These are phyloP conservation scores for Rosa hybrid DNA, from an alignment of 331 rosid genomes.

Conservation along the genomic window DNA sequence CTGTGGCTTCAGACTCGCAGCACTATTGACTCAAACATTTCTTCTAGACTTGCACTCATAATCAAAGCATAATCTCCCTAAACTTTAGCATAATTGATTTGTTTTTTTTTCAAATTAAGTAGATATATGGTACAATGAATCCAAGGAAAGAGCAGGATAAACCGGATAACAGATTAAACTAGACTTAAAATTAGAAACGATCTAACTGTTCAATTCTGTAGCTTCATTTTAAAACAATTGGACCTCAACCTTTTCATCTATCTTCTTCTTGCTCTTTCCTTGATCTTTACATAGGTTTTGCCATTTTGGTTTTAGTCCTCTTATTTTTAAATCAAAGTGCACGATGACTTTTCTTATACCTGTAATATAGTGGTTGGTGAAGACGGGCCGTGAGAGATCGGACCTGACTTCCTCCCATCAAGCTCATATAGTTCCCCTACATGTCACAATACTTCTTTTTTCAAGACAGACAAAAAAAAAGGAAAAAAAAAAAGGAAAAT, in stretches of 20 bases:
- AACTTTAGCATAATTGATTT: neutral
- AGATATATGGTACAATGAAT: neutral
- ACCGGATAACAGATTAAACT: neutral
- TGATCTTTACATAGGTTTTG: neutral
- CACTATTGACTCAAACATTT: neutral
- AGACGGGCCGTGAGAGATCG: slow-evolving; percentile 76
- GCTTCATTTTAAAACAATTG: neutral
- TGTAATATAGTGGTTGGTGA: slow-evolving; percentile 60
- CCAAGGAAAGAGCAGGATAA: neutral
- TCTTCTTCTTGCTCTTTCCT: neutral
- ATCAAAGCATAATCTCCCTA: neutral
- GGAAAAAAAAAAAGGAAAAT: neutral
- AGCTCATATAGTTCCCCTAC: slow-evolving; percentile 84
- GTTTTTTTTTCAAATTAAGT: neutral
- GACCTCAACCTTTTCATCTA: neutral
- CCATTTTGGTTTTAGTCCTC: neutral
- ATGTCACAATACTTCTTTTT: neutral
- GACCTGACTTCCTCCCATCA: slow-evolving; percentile 76
- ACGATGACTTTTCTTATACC: slow-evolving; percentile 34
- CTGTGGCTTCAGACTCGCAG: neutral
- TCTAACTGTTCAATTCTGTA: neutral
- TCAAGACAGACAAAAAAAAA: neutral
- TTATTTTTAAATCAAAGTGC: neutral
- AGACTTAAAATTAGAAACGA: neutral
- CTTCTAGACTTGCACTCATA: neutral